A percentile compares a stretch with the other conserved stretches of the same genome.
Evolutionary conservation across 345 rosid genomes (phyloP).

Genomic region (Syzygium aromaticum): DNA sequence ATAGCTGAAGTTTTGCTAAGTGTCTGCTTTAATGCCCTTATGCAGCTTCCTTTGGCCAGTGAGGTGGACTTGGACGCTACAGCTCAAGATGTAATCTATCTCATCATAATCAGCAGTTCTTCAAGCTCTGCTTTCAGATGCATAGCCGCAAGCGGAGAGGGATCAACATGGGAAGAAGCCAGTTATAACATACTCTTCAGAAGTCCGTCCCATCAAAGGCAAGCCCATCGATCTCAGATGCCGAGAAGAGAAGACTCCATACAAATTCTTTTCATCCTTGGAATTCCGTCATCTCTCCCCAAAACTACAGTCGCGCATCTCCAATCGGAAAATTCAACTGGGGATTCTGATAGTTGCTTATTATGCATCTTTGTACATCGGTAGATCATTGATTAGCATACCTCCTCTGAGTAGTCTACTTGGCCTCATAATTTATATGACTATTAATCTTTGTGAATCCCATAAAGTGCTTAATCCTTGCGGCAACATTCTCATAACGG

Average conservation of each 20-base stretch:
- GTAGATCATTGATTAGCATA: neutral
- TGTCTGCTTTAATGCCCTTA: neutral
- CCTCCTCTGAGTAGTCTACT: neutral
- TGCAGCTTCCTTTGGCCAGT: constrained; percentile 66
- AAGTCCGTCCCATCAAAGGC: constrained; percentile 60
- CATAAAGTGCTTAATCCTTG: neutral
- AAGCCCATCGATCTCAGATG: constrained; percentile 19
- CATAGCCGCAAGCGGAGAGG: constrained; percentile 68
- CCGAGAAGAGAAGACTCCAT: constrained; percentile 65
- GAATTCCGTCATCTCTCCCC: neutral
- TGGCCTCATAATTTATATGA: neutral
- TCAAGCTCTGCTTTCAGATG: constrained; percentile 80
- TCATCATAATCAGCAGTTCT: constrained; percentile 51
- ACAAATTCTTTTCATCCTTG: neutral
- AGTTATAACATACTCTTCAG: neutral
- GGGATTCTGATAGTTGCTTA: neutral
- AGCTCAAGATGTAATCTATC: constrained; percentile 58
- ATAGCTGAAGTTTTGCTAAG: neutral
- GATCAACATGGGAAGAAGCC: constrained; percentile 26
- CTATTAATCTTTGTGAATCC: no score
- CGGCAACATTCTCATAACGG: no score
- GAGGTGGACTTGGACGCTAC: constrained; percentile 50
- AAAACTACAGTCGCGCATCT: neutral
- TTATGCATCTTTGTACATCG: neutral
- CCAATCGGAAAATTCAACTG: neutral